phyloP scores from a whole-genome alignment of 148 eudicot genomes.

The Amaranthus hypochondriacus region DNA sequence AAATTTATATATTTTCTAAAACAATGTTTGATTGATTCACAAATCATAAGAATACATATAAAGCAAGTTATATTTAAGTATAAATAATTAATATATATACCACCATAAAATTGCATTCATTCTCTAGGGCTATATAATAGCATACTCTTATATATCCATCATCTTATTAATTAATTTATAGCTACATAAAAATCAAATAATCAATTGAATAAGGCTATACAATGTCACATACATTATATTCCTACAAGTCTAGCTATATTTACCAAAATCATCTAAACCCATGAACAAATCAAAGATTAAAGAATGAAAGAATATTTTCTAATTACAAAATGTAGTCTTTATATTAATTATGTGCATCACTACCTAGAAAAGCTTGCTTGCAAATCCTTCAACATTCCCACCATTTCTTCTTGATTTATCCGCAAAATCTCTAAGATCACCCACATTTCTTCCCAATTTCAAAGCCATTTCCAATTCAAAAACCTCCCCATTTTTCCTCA shows the following conservation, averaged over 20 bases:
- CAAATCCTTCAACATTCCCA: conserved; percentile 41
- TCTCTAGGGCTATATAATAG: too few species aligned
- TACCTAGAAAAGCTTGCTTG: conserved; percentile 53
- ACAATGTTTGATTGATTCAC: too few species aligned
- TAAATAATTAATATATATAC: too few species aligned
- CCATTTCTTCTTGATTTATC: conserved; percentile 27
- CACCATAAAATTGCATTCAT: too few species aligned
- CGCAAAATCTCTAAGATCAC: conserved; percentile 48
- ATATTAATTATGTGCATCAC: neutral
- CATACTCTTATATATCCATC: neutral
- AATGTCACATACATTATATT: neutral
- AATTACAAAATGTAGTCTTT: neutral
- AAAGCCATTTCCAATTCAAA: conserved; percentile 55
- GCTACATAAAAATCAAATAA: too few species aligned
- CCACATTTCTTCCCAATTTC: conserved; percentile 51
- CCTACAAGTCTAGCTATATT: neutral
- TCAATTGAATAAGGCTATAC: neutral
- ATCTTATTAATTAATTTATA: neutral
- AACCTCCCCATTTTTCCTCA: conserved; percentile 51
- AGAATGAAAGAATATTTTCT: conserved; percentile 6
- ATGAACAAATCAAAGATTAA: neutral
- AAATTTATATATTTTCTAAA: too few species aligned
- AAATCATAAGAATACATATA: too few species aligned
- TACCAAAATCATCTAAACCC: neutral
- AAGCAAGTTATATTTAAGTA: too few species aligned